Conservation (phyloP, 2,329 filamentous ascomycete species). For the Ilyonectria mors-panacis region DNA sequence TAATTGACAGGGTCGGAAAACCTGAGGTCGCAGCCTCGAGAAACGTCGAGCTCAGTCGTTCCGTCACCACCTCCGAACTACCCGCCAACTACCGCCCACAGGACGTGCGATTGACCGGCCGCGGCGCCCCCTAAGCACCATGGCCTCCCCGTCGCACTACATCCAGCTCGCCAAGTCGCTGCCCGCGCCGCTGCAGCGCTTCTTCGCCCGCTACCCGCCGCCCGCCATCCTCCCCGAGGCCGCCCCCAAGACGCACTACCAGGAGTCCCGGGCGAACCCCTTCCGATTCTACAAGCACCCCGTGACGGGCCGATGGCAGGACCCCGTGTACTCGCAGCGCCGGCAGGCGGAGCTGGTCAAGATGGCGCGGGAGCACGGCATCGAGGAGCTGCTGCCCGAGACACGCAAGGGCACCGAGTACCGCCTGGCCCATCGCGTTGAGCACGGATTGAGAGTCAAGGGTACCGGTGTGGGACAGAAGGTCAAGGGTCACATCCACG, state of each 20-base stretch:
- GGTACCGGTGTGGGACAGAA: slow-evolving; percentile 92
- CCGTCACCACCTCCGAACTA: slow-evolving; percentile 9
- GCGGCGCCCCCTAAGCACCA: slow-evolving; percentile 40
- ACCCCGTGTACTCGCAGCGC: slow-evolving; percentile 85
- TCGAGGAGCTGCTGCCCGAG: slow-evolving; percentile 84
- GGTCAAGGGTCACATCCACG: slow-evolving; percentile 96
- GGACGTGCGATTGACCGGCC: slow-evolving; percentile 39
- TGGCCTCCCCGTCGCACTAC: slow-evolving; percentile 58
- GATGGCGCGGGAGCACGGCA: slow-evolving; percentile 82
- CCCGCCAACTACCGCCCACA: background rate
- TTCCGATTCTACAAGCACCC: slow-evolving; percentile 87
- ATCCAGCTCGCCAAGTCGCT: slow-evolving; percentile 78
- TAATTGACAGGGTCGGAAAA: slow-evolving; percentile 35
- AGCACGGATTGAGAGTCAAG: slow-evolving; percentile 87
- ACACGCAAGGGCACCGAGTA: slow-evolving; percentile 82
- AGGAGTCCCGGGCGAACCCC: slow-evolving; percentile 77
- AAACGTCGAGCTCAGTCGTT: slow-evolving; percentile 21
- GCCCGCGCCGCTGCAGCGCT: slow-evolving; percentile 83
- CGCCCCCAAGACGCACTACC: slow-evolving; percentile 64
- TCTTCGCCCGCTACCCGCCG: slow-evolving; percentile 93
- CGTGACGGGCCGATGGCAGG: slow-evolving; percentile 84
- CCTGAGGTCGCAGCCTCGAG: slow-evolving; percentile 41
- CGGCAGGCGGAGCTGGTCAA: slow-evolving; percentile 94
- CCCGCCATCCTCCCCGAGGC: slow-evolving; percentile 68
- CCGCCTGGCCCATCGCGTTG: slow-evolving; percentile 79